Base-by-base conservation (phyloP, 495 filamentous ascomycete genomes). In the Talaromyces trachyspermus region DNA sequence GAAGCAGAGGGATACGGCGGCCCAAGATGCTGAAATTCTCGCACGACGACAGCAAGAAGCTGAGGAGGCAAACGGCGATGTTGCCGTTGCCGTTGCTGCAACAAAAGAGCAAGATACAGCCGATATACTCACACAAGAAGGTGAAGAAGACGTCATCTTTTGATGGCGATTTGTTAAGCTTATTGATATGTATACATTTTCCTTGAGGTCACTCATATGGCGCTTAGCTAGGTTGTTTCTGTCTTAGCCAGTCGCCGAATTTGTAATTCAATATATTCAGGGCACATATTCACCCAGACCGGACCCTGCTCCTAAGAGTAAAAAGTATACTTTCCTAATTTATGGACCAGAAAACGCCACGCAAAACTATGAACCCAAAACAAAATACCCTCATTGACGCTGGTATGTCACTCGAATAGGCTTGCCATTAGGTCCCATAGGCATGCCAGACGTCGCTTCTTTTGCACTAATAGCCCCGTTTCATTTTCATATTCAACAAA, bases 401-500 rank as follows among this genome's bases (percentile, higher is more conserved):
- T 95, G 91, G 70, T 90, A 97, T 14, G 90, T 95, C 48, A 91
- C 87, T 64, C 89, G 88, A 58, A 86, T 77, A 8, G 73, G 60
- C 65, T 81, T 76, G 51, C 76, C 77, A 25, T 79, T 76, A 14
- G 83, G 78, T 40, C 85, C 90, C 53, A 97, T 72, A 10, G 80
- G 62, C 86, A 95, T 89, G n/a, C 88, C 86, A 9, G 87, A 86
- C 22, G 87, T 92, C 52, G 86, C 84, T 76, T 97, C 91, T 77
- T 97, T 99, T 25, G 92, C 92, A 43, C 79, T 83, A 53, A 96
- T 96, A 35, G 94, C 89, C 8, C 89, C 11, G 81, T 71, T 72
- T 96, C 86, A 50, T 75, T 79, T 62, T 95, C 88, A 68, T 95
- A 99, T 65, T 99, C 94, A 52, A 96, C 88, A 62, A 97, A 97